phyloP scores from a whole-genome alignment of 2,329 filamentous ascomycete genomes.

The Fusarium acutatum region DNA sequence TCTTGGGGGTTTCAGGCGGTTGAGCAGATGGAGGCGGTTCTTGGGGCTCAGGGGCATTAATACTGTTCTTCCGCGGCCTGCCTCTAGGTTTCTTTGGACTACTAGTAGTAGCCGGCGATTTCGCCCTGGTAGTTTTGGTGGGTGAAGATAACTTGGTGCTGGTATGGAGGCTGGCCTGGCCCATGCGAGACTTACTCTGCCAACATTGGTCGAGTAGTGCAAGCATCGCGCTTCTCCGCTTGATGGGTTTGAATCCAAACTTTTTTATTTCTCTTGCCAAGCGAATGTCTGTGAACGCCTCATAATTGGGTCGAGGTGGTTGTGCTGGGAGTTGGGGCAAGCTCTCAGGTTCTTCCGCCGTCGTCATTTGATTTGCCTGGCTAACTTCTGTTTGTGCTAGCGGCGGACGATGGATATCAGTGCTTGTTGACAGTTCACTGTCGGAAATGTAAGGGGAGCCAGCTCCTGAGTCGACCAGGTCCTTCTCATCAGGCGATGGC shows the following conservation, averaged over 20 bases:
- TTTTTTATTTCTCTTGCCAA: constrained; percentile 68
- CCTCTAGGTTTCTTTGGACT: constrained; percentile 44
- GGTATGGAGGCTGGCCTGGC: constrained; percentile 24
- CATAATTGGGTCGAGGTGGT: constrained; percentile 62
- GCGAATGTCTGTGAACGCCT: constrained; percentile 68
- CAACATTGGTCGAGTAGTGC: constrained; percentile 75
- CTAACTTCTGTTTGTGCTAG: background rate
- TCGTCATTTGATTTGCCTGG: background rate
- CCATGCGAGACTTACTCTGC: constrained; percentile 61
- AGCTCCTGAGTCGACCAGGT: background rate
- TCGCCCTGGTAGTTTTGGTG: constrained; percentile 20
- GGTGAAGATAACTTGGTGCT: constrained; percentile 29
- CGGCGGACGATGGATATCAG: background rate
- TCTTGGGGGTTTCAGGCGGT: constrained; percentile 46
- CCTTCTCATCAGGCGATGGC: constrained; percentile 10
- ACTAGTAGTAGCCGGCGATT: background rate
- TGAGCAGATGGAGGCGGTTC: constrained; percentile 49
- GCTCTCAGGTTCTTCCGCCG: background rate
- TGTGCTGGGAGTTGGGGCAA: background rate
- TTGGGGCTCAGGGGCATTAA: constrained; percentile 35
- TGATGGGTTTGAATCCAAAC: constrained; percentile 79
- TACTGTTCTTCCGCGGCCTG: constrained; percentile 46
- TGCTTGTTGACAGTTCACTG: constrained; percentile 32
- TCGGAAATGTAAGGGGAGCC: constrained; percentile 30
- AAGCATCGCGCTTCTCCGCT: constrained; percentile 74